These are phyloP conservation scores for Lepidium aucheri DNA, from an alignment of 345 rosid species.

Conservation along the genomic window DNA sequence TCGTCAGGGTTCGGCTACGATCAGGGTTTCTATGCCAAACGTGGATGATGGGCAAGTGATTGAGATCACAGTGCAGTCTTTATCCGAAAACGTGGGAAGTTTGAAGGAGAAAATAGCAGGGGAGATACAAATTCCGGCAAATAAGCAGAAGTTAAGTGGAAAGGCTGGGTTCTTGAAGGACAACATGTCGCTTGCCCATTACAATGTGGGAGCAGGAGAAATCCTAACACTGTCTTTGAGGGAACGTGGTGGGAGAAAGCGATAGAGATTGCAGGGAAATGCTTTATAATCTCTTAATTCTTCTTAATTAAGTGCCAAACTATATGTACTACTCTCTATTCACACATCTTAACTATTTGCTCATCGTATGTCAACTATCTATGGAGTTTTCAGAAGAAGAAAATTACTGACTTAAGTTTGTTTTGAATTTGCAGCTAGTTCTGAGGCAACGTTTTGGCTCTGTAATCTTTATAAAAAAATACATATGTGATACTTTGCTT, in stretches of 20 bases:
- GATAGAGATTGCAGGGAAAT: conserved; percentile 38
- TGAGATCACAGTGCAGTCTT: conserved; percentile 62
- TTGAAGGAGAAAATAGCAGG: conserved; percentile 92
- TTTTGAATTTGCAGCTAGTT: conserved; percentile 32
- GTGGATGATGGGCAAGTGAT: conserved; percentile 59
- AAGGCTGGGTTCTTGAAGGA: conserved; percentile 88
- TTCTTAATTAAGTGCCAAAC: conserved; percentile 12
- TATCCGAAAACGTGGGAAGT: conserved; percentile 72
- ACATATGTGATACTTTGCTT: background rate
- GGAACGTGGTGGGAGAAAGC: conserved; percentile 88
- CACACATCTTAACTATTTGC: background rate
- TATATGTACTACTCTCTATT: conserved; percentile 7
- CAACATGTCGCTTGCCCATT: conserved; percentile 77
- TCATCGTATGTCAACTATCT: background rate
- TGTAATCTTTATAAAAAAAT: background rate
- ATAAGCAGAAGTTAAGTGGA: conserved; percentile 87
- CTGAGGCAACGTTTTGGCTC: conserved; percentile 27
- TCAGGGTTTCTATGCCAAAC: conserved; percentile 62
- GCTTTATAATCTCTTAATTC: conserved; percentile 11
- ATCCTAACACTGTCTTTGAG: conserved; percentile 52
- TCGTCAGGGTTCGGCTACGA: conserved; percentile 53
- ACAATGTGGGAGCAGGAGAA: conserved; percentile 68
- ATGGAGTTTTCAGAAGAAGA: conserved; percentile 8
- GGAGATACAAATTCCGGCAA: conserved; percentile 73
- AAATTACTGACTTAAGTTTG: conserved; percentile 22